These are phyloP conservation scores for Pascua guehoae DNA, from an alignment of 1,284 basidiomycete species.

Conservation along the genomic window DNA sequence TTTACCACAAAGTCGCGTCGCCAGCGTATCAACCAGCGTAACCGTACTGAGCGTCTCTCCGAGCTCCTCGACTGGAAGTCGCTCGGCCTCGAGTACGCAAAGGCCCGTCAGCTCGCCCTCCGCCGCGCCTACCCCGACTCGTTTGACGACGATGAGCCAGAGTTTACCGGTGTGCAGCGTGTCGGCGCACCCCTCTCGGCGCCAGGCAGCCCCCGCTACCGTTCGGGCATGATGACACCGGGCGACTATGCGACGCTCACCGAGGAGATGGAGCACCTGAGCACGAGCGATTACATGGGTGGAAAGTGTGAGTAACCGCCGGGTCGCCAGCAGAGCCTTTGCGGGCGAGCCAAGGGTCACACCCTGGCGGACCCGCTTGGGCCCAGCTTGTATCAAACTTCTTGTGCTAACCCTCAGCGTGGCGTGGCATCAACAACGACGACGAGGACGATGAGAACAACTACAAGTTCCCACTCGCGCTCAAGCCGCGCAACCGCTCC, in stretches of 20 bases:
- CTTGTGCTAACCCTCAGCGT: conserved; percentile 24
- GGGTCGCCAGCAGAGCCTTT: conserved; percentile 5
- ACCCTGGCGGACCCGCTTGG: too few relatives aligned
- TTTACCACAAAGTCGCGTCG: conserved; percentile 88
- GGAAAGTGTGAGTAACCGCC: conserved; percentile 60
- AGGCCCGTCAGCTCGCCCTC: conserved; percentile 86
- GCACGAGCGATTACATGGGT: conserved; percentile 84
- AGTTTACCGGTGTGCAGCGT: conserved; percentile 63
- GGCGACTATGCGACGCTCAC: conserved; percentile 84
- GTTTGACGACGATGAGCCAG: conserved; percentile 68
- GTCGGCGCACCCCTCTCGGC: conserved; percentile 66
- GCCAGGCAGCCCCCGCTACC: conserved; percentile 80
- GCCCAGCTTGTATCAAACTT: not conserved
- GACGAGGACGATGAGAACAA: conserved; percentile 81
- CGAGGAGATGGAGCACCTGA: conserved; percentile 85
- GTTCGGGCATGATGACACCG: conserved; percentile 73
- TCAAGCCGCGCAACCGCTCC: conserved; percentile 79
- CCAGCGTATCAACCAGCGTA: conserved; percentile 96
- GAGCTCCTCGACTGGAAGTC: conserved; percentile 98
- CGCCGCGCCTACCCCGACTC: conserved; percentile 92
- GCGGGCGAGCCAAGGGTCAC: too few relatives aligned
- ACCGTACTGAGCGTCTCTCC: conserved; percentile 88
- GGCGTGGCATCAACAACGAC: conserved; percentile 49
- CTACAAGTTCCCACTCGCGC: conserved; percentile 88
- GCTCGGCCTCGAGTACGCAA: conserved; percentile 92